phyloP scores from a whole-genome alignment of 2,329 filamentous ascomycete species.

The Diaporthe capsici region DNA sequence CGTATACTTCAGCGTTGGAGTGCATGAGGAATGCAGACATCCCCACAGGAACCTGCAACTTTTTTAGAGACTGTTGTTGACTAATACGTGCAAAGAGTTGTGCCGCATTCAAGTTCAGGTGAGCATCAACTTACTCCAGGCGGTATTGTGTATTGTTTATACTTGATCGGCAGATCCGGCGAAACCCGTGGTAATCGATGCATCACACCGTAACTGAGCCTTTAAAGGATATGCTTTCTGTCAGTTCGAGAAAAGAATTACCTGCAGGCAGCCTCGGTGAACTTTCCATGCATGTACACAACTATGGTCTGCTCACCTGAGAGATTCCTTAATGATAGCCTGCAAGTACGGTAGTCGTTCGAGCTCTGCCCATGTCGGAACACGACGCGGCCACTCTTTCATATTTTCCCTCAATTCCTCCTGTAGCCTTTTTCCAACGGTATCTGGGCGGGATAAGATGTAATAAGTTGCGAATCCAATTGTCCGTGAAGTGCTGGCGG shows the following conservation, averaged over 20 bases:
- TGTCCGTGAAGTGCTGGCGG: neutral
- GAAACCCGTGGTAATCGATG: constrained; percentile 12
- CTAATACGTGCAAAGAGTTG: neutral
- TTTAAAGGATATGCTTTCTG: neutral
- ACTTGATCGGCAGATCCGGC: neutral
- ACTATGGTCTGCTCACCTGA: constrained; percentile 25
- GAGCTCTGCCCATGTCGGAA: constrained; percentile 30
- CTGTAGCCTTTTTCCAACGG: neutral
- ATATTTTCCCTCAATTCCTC: neutral
- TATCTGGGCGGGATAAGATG: neutral
- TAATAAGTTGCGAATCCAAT: neutral
- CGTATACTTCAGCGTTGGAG: constrained; percentile 25
- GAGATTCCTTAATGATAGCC: constrained; percentile 38
- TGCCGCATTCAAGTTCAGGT: neutral
- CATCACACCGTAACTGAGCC: constrained; percentile 22
- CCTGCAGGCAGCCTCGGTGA: too few species aligned
- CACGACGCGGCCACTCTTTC: neutral
- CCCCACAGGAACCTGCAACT: constrained; percentile 18
- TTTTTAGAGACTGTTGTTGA: neutral
- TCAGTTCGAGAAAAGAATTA: too few species aligned
- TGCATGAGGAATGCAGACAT: constrained; percentile 35
- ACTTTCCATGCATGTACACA: too few species aligned
- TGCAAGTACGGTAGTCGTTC: constrained; percentile 35
- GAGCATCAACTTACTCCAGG: neutral
- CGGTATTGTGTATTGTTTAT: constrained; percentile 9